Base-by-base conservation (phyloP, 2,329 filamentous ascomycete genomes). In the Venturiaceae sp. region DNA sequence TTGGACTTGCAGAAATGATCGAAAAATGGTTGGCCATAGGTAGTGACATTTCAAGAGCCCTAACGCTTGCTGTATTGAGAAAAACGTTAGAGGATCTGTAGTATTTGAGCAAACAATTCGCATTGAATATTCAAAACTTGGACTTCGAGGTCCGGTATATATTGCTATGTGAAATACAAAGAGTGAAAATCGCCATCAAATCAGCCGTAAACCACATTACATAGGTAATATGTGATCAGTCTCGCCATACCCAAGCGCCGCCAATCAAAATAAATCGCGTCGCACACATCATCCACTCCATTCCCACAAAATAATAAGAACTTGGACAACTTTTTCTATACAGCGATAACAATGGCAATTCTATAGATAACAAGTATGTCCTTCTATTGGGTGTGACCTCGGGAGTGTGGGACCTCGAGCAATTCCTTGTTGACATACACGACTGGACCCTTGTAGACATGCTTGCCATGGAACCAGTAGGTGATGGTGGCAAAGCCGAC, bases 401-500 rank as follows among this genome's bases (percentile, higher is more conserved):
- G 53, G 11, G 34, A 30, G 21, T 13, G 23, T 2, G 53, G 19
- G 8, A 56, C 34, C 21, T 56, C 53, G 32, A 54, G 8, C 50
- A 56, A 56, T 36, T 59, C 58, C 47, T 60, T 60, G 30, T 57
- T 56, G 44, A 61, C 44, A 23, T 61, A 61, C 34, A 46, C 44
- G 9, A 61, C 60, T 19, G 69, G 69, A 2, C 69, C 68, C n/a
- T 65, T 63, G 62, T 78, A 80, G 23, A 68, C 64, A 37, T 74
- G 67, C 23, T 69, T 67, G 2, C 75, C 77, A 39, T 66, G 62
- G 3, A 72, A 14, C 60, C 77, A 80, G 61, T 75, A 79, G 0
- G 69, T 56, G 2, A 74, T 66, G 2, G 37, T 50, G 4, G 75
- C 72, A 32, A 77, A 72, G 9, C 71, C 63, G 11, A 78, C 66